Evolutionary conservation across 2,329 filamentous ascomycete species (phyloP).

Genomic region (Monosporascus sp.): DNA sequence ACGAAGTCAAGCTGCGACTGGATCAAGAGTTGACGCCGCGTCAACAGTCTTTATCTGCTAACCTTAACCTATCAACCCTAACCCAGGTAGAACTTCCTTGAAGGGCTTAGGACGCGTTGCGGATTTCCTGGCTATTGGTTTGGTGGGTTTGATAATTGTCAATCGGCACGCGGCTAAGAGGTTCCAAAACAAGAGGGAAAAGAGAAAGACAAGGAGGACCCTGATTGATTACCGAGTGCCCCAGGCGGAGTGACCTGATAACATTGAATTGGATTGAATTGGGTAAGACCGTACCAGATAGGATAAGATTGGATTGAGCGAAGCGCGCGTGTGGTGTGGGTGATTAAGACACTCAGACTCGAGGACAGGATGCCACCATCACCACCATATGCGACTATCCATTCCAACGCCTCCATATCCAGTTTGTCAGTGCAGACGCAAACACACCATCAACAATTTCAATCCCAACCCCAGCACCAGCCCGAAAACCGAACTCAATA

Average conservation of each 20-base stretch:
- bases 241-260: neutral
- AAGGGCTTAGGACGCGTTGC: neutral
- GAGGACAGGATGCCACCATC: conserved; percentile 2
- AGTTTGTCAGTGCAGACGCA: neutral
- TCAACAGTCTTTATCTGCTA: too few relatives aligned
- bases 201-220: neutral
- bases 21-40: too few relatives aligned
- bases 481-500: neutral
- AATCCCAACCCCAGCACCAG: too few relatives aligned
- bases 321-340: neutral
- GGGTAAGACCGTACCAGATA: neutral
- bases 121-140: neutral
- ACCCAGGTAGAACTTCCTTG: neutral
- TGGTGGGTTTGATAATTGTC: neutral
- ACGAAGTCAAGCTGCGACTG: too few relatives aligned
- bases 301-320: neutral
- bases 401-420: neutral
- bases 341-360: neutral
- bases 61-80: too few relatives aligned
- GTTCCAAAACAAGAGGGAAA: neutral
- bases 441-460: neutral
- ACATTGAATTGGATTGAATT: too few relatives aligned
- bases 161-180: neutral
- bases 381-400: neutral
- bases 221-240: neutral